Evolutionary conservation across 2,329 filamentous ascomycete genomes (phyloP).

Genomic region (Fusarium albosuccineum): DNA sequence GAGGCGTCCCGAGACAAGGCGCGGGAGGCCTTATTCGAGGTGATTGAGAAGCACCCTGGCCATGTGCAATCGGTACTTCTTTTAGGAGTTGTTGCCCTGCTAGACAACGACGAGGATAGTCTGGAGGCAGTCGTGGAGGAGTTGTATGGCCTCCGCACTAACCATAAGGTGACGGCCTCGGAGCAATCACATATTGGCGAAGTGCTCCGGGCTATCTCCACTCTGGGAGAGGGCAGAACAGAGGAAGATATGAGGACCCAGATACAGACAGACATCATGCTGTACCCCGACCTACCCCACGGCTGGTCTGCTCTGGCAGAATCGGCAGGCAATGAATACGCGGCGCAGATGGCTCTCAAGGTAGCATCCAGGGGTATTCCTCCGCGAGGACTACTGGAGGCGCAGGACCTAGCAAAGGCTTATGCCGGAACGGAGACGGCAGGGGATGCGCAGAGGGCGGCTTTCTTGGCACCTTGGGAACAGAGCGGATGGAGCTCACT

Average conservation of each 20-base stretch:
- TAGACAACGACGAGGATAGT: slow-evolving; percentile 84
- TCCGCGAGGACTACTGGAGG: slow-evolving; percentile 75
- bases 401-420: slow-evolving; percentile 77
- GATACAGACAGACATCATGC: slow-evolving; percentile 81
- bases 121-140: slow-evolving; percentile 85
- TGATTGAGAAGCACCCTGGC: slow-evolving; percentile 78
- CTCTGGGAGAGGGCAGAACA: slow-evolving; percentile 63
- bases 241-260: slow-evolving; percentile 70
- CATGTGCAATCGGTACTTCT: slow-evolving; percentile 86
- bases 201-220: slow-evolving; percentile 80
- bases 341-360: slow-evolving; percentile 82
- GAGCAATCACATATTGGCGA: slow-evolving; percentile 80
- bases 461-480: slow-evolving; percentile 87
- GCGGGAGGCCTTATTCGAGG: slow-evolving; percentile 82
- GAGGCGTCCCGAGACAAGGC: slow-evolving; percentile 81
- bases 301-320: slow-evolving; percentile 84
- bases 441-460: slow-evolving; percentile 80
- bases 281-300: slow-evolving; percentile 81
- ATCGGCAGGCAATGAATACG: slow-evolving; percentile 64
- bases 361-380: slow-evolving; percentile 82
- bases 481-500: slow-evolving; percentile 73
- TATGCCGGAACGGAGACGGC: slow-evolving; percentile 80
- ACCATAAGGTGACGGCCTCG: slow-evolving; percentile 69
- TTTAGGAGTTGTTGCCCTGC: slow-evolving; percentile 84
- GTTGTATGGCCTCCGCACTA: slow-evolving; percentile 78